Evolutionary conservation across 2,329 filamentous ascomycete species (phyloP).

Genomic region (Claviceps arundinis): DNA sequence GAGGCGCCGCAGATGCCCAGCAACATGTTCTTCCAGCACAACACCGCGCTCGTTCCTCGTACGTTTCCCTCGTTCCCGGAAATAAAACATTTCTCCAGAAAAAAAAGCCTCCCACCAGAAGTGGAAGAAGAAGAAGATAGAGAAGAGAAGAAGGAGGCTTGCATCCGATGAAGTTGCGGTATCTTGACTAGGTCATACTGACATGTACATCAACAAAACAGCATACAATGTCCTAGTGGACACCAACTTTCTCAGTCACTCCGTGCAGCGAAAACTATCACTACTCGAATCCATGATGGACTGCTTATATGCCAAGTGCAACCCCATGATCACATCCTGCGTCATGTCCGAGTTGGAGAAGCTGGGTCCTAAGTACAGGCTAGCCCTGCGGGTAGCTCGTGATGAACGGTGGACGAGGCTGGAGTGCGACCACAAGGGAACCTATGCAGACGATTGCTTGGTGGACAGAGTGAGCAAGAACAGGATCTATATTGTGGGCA

Average conservation of each 20-base stretch:
- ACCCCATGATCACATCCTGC: constrained; percentile 68
- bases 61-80: not conserved
- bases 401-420: constrained; percentile 82
- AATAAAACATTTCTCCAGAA: too few species aligned
- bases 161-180: not conserved
- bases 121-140: not conserved
- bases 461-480: constrained; percentile 62
- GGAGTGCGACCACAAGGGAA: constrained; percentile 82
- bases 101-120: too few species aligned
- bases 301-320: constrained; percentile 81
- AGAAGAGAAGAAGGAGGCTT: not conserved
- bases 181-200: not conserved
- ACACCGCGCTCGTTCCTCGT: constrained; percentile 64
- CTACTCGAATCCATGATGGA: constrained; percentile 87
- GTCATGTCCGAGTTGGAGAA: constrained; percentile 81
- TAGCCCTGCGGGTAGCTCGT: constrained; percentile 73
- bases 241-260: constrained; percentile 85
- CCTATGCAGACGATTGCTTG: constrained; percentile 70
- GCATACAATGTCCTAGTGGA: constrained; percentile 55
- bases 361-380: constrained; percentile 74
- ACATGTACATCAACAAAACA: not conserved
- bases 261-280: constrained; percentile 80
- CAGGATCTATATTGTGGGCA: constrained; percentile 67
- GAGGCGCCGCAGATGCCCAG: constrained; percentile 75
- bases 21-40: constrained; percentile 78